These are phyloP conservation scores for Cladophialophora psammophila DNA, from an alignment of 2,329 filamentous ascomycete genomes.

Conservation along the genomic window DNA sequence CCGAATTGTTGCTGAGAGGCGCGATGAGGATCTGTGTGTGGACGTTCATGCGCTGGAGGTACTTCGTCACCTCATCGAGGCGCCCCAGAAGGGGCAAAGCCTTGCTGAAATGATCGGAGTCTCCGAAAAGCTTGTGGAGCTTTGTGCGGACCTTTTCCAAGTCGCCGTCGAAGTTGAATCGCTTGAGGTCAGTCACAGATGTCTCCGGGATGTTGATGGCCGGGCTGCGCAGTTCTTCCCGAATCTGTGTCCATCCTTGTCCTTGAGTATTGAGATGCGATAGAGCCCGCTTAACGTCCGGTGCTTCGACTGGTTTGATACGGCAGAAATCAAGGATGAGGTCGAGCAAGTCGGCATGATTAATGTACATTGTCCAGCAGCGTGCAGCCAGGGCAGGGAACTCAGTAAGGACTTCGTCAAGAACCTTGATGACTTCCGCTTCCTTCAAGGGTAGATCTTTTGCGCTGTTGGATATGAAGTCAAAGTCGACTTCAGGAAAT, in stretches of 20 bases:
- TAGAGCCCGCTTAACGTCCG: slow-evolving; percentile 79
- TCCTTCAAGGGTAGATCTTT: slow-evolving; percentile 87
- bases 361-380: slow-evolving; percentile 87
- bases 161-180: slow-evolving; percentile 83
- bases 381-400: slow-evolving; percentile 77
- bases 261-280: slow-evolving; percentile 79
- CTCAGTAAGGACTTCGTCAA: slow-evolving; percentile 85
- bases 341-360: slow-evolving; percentile 85
- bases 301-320: slow-evolving; percentile 72
- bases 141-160: slow-evolving; percentile 36
- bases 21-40: slow-evolving; percentile 81
- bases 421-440: slow-evolving; percentile 89
- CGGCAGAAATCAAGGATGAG: slow-evolving; percentile 90
- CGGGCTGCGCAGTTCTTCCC: slow-evolving; percentile 32
- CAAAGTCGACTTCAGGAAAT: slow-evolving; percentile 92
- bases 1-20: slow-evolving; percentile 86
- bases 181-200: slow-evolving; percentile 85
- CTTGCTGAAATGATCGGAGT: slow-evolving; percentile 60
- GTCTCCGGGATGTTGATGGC: slow-evolving; percentile 81
- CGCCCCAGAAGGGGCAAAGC: slow-evolving; percentile 72
- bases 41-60: slow-evolving; percentile 77
- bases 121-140: slow-evolving; percentile 57
- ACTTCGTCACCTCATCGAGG: slow-evolving; percentile 77
- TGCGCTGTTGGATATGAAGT: slow-evolving; percentile 85
- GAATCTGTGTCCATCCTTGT: slow-evolving; percentile 29